These are phyloP conservation scores for Rosa lucieae DNA, from an alignment of 306 rosid genomes.

Conservation along the genomic window DNA sequence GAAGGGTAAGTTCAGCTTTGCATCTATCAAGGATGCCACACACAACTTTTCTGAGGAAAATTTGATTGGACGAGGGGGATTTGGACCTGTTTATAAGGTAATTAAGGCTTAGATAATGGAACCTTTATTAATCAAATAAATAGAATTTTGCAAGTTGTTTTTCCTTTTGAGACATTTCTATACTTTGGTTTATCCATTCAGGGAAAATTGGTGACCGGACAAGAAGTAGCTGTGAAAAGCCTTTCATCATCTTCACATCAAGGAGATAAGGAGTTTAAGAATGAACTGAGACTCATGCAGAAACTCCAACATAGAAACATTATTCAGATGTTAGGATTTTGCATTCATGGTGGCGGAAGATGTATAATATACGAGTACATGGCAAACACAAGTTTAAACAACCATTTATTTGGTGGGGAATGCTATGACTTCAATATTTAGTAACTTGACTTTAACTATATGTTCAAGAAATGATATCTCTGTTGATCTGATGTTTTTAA, in stretches of 20 bases:
- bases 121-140: background rate
- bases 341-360: background rate
- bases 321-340: background rate
- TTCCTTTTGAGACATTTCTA: background rate
- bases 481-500: background rate
- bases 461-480: background rate
- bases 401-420: background rate
- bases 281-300: background rate
- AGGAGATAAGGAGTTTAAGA: background rate
- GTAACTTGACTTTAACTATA: background rate
- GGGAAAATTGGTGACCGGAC: background rate
- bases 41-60: background rate
- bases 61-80: background rate
- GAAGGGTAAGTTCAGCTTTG: background rate
- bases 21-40: conserved; percentile 11
- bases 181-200: background rate
- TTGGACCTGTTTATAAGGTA: conserved; percentile 4
- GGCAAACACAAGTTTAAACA: background rate
- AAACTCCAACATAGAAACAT: background rate
- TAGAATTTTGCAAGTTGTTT: background rate
- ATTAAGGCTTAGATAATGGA: background rate
- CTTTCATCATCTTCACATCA: background rate
- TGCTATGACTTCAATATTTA: background rate
- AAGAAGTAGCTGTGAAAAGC: background rate
- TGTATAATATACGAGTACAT: background rate